Evolutionary conservation across 2,329 filamentous ascomycete species (phyloP).

Genomic region (Arthrobotrys pseudoclavata): DNA sequence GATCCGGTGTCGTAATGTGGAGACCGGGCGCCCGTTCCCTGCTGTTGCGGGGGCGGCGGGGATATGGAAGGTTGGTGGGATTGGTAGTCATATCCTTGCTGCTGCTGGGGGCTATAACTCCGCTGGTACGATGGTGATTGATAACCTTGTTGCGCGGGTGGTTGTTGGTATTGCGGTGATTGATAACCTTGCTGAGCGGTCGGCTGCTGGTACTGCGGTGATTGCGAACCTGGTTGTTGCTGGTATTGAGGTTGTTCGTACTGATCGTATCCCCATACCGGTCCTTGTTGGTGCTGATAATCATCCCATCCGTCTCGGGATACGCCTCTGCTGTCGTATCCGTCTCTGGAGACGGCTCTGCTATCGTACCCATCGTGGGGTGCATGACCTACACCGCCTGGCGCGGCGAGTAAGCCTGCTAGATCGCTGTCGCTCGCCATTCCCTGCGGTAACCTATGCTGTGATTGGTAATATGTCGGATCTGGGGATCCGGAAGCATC

Average conservation of each 20-base stretch:
- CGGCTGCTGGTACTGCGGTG: conserved; percentile 64
- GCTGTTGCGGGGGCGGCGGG: conserved; percentile 22
- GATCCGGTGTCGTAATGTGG: conserved; percentile 18
- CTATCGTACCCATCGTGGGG: conserved; percentile 28
- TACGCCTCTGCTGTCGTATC: conserved; percentile 10
- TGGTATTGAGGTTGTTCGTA: not conserved
- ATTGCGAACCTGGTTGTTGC: conserved; percentile 71
- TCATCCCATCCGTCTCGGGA: conserved; percentile 8
- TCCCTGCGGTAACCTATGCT: conserved; percentile 18
- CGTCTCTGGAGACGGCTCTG: conserved; percentile 22
- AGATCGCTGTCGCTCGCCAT: conserved; percentile 50
- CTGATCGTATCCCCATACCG: not conserved
- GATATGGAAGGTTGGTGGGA: conserved; percentile 16
- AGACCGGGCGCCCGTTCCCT: conserved; percentile 23
- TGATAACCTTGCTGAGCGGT: conserved; percentile 60
- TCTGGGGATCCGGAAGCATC: not conserved
- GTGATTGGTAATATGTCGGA: conserved; percentile 5
- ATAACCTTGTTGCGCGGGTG: conserved; percentile 60
- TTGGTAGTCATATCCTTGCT: conserved; percentile 8
- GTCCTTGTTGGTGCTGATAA: conserved; percentile 11
- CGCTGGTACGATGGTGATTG: conserved; percentile 11
- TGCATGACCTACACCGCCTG: conserved; percentile 22
- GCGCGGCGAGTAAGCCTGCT: conserved; percentile 22
- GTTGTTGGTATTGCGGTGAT: conserved; percentile 21
- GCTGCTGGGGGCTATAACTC: not conserved